Base-by-base conservation (phyloP, 352 stramenopile species). In the Blastocystis sp. region DNA sequence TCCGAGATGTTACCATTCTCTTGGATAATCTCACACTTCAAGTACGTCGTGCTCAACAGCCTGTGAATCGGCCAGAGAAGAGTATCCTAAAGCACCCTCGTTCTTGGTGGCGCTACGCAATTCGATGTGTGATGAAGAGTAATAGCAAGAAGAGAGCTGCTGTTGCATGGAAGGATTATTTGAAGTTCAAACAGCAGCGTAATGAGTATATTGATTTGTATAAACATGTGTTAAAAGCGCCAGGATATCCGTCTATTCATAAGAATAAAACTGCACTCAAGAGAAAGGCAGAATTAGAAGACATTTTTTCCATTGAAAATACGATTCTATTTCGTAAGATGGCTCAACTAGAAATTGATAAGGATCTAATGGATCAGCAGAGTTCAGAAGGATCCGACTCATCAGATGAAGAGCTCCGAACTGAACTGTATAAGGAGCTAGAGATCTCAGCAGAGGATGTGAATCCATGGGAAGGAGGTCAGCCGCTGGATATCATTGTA, bases 321-420 rank as follows among this genome's bases (percentile, higher is more conserved):
- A 87, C 65, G 27, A 42, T 87, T 58, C 65, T 87, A 7, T 87
- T 87, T 54, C 77, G 77, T 12, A 87, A 87, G 56, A 87, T 87
- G 77, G 77, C 77, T 35, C 59, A 63, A 9, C 27, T 63, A 14
- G 77, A 87, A 49, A 66, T 78, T 14, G 21, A 85, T 21, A 85
- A 85, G 43, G 65, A 77, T 54, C 7, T 77, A n/a, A 43, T 35
- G 12, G 46, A 83, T 6, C 54, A 61, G 12, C 9, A 27, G 16
- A 19, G 21, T n/a, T 37, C 24, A 7, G 42, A 32, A 12, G 42
- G 29, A n/a, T 63, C 51, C 24, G 67, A 78, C 52, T 29, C 27
- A 35, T 54, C 67, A 5, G 65, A 74, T 16, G 77, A 87, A 54
- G 37, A 57, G 21, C 35, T 78, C 32, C 77, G 77, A 4, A 63